Conservation (phyloP, 176 grass and related monocot genomes). For the Musa schizocarpa region DNA sequence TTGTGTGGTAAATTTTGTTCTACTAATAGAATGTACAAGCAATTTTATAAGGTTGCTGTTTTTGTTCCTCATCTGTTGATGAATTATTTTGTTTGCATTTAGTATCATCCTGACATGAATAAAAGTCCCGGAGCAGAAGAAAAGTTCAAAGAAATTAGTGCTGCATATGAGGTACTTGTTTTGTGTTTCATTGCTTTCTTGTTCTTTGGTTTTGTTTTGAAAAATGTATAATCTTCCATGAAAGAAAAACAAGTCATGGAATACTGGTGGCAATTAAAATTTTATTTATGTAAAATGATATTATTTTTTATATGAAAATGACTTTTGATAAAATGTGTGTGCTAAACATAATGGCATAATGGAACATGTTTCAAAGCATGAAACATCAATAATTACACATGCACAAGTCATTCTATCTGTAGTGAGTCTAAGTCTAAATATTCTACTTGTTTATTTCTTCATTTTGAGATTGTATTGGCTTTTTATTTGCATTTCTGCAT, state of each 20-base stretch:
- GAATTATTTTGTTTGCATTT: constrained; percentile 20
- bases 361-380: neutral
- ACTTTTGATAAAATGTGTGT: neutral
- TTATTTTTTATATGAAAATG: neutral
- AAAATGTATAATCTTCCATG: neutral
- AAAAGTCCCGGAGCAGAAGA: constrained; percentile 78
- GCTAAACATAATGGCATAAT: neutral
- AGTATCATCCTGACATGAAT: constrained; percentile 98
- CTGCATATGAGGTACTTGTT: constrained; percentile 83
- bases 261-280: neutral
- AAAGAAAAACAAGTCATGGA: neutral
- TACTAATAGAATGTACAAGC: neutral
- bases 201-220: neutral
- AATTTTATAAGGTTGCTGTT: neutral
- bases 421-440: neutral
- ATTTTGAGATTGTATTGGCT: neutral
- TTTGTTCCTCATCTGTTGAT: neutral
- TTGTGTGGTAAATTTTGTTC: neutral
- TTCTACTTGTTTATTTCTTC: constrained; percentile 8
- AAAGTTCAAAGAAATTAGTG: constrained; percentile 94
- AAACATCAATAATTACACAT: too few relatives aligned
- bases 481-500: neutral
- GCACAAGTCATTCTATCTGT: too few relatives aligned
- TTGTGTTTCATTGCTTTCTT: neutral
- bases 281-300: neutral